Evolutionary conservation across 2,329 filamentous ascomycete species (phyloP), one percentile per base, ranked within the genome.

Genomic region (Cytospora chrysosperma): DNA sequence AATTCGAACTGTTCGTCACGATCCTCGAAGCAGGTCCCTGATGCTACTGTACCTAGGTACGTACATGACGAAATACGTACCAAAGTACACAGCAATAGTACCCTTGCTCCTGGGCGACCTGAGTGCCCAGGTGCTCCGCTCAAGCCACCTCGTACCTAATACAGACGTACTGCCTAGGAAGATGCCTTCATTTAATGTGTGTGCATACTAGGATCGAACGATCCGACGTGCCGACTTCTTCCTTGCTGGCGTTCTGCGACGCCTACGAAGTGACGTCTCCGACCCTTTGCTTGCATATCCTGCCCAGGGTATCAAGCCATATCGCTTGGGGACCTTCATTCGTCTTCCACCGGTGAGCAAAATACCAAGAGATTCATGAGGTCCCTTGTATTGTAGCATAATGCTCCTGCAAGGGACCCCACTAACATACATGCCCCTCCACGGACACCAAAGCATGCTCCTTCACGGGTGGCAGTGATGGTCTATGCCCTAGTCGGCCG

Each of bases 211-310:
- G n/a, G 58, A 32, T 17, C 40, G 50, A 19, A 37, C 7, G 32
- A 47, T 24, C 51, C 51, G 50, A 55, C 34, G 55, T n/a, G 21
- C 59, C 59, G 59, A 28, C 59, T 13, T 47, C 4, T 19, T 43
- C 4, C n/a, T 24, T 49, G 26, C 26, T 61, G 40, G 50, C 59
- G 21, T 55, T 53, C 13, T 55, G 59, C 59, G 34, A 55, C 50
- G 8, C 32, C 21, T 49, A 52, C 37, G 51, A 34, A 49, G 58
- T 55, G 49, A 61, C 58, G 27, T 55, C 58, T 27, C 58, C 27
- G 24, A 12, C 40, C 15, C 30, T 49, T 34, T 9, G 2, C 58
- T 12, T 47, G n/a, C n/a, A 47, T 24, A 47, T 24, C 43, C 13
- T 4, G 43, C 21, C 43, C 10, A 40, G 43, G n/a, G 24, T 24